A percentile compares a stretch with the other conserved stretches of the same genome.
Conservation (phyloP, 495 filamentous ascomycete species). For the Lasiosphaeriaceae sp. region DNA sequence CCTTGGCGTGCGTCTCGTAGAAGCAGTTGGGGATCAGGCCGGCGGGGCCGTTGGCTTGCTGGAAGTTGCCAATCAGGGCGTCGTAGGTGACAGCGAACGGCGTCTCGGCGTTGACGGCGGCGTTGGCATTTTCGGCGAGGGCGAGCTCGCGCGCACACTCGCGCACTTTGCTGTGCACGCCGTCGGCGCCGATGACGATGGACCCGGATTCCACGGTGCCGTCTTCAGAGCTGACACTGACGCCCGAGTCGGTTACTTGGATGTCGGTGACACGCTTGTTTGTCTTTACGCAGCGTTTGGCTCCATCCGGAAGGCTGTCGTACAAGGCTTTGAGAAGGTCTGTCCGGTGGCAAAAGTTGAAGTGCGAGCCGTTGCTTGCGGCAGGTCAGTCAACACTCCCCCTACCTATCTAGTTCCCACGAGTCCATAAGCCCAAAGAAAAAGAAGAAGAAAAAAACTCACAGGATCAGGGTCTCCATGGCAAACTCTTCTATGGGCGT, state of each 20-base stretch:
- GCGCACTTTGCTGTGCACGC: constrained; percentile 42
- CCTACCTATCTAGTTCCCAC: neutral
- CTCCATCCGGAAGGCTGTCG: constrained; percentile 25
- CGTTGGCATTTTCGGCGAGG: constrained; percentile 5
- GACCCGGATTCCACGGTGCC: constrained; percentile 37
- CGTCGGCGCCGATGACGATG: constrained; percentile 52
- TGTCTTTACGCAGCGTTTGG: constrained; percentile 26
- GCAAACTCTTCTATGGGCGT: no score
- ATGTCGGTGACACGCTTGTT: constrained; percentile 30
- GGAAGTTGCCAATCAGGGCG: constrained; percentile 19
- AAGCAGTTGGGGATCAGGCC: neutral
- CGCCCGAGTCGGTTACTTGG: constrained; percentile 15
- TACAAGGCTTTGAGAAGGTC: constrained; percentile 32
- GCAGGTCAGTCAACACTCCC: no score
- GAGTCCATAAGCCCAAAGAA: neutral
- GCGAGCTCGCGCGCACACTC: constrained; percentile 37
- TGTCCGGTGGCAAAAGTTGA: constrained; percentile 27
- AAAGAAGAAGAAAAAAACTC: neutral
- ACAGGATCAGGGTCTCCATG: no score
- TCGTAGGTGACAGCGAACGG: constrained; percentile 26
- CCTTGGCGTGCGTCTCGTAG: constrained; percentile 17
- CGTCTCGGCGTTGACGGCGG: constrained; percentile 16
- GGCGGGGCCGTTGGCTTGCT: constrained; percentile 21
- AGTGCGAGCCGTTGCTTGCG: constrained; percentile 9
- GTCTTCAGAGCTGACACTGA: constrained; percentile 31